These are phyloP conservation scores for Cadophora luteo-olivacea DNA, from an alignment of 2,329 filamentous ascomycete species.

Conservation along the genomic window DNA sequence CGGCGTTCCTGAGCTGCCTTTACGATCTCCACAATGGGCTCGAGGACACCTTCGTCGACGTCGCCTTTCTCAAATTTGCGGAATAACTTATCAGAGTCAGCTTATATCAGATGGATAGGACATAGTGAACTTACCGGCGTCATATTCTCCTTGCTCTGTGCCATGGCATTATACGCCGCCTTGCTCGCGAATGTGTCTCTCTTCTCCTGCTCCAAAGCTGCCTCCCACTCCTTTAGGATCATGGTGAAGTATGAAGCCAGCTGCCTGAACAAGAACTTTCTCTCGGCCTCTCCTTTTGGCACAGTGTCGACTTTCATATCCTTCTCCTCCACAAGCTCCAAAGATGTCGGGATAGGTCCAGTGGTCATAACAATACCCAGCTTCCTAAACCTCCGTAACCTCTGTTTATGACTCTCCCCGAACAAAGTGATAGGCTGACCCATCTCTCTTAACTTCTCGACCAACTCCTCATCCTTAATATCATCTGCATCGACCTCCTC, in stretches of 20 bases:
- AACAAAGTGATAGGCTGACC: slow-evolving; percentile 80
- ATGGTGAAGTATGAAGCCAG: slow-evolving; percentile 95
- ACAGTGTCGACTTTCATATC: slow-evolving; percentile 83
- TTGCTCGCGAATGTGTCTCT: slow-evolving; percentile 77
- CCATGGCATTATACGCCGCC: slow-evolving; percentile 82
- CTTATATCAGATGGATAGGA: not conserved
- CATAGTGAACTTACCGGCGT: slow-evolving; percentile 61
- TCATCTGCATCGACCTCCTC: slow-evolving; percentile 62
- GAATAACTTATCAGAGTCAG: slow-evolving; percentile 66
- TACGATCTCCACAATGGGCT: slow-evolving; percentile 90
- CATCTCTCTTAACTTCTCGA: slow-evolving; percentile 70
- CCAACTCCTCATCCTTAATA: slow-evolving; percentile 74
- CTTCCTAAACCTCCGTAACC: slow-evolving; percentile 74
- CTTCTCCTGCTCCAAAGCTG: slow-evolving; percentile 72
- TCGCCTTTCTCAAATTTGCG: slow-evolving; percentile 85
- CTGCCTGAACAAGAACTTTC: slow-evolving; percentile 81
- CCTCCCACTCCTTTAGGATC: slow-evolving; percentile 88
- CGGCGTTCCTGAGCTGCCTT: slow-evolving; percentile 86
- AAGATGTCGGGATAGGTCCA: slow-evolving; percentile 85
- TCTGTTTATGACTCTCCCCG: slow-evolving; percentile 76
- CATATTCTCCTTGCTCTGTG: slow-evolving; percentile 87
- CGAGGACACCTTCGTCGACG: slow-evolving; percentile 78
- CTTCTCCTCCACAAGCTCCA: slow-evolving; percentile 80
- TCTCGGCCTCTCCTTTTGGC: slow-evolving; percentile 66
- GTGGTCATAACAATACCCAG: slow-evolving; percentile 66